A percentile compares a stretch with the other conserved stretches of the same genome.
Evolutionary conservation across 306 rosid species (phyloP).

Genomic region (Quercus variabilis): DNA sequence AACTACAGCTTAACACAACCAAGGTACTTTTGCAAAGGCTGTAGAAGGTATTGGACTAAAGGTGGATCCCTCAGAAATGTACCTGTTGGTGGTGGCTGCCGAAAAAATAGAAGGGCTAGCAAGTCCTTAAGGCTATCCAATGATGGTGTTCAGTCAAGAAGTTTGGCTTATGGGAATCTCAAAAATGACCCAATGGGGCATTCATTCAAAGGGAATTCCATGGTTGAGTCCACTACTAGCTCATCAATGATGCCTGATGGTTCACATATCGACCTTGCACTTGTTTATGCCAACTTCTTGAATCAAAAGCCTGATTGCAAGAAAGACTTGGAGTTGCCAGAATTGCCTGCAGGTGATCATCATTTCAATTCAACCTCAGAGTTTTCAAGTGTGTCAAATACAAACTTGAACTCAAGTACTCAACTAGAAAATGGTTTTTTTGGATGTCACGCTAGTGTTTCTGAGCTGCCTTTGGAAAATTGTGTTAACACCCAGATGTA

Average conservation of each 20-base stretch:
- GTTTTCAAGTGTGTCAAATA: slow-evolving; percentile 29
- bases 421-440: slow-evolving; percentile 28
- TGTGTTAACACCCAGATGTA: slow-evolving; percentile 25
- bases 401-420: slow-evolving; percentile 15
- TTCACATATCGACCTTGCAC: slow-evolving; percentile 71
- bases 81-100: slow-evolving; percentile 63
- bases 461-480: slow-evolving; percentile 21
- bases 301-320: slow-evolving; percentile 47
- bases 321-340: slow-evolving; percentile 21
- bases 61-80: slow-evolving; percentile 81
- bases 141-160: neutral
- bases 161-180: neutral
- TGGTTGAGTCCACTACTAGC: slow-evolving; percentile 28
- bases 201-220: slow-evolving; percentile 11
- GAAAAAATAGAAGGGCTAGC: slow-evolving; percentile 28
- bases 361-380: slow-evolving; percentile 34
- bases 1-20: slow-evolving; percentile 86
- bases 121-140: slow-evolving; percentile 26
- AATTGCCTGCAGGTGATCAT: slow-evolving; percentile 9
- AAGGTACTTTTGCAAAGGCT: slow-evolving; percentile 76
- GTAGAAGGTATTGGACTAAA: slow-evolving; percentile 82
- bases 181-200: neutral
- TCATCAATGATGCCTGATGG: slow-evolving; percentile 35
- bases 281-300: slow-evolving; percentile 72
- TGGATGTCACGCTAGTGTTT: slow-evolving; percentile 32